A percentile compares a stretch with the other conserved stretches of the same genome.
Evolutionary conservation across 1,284 basidiomycete species (phyloP).

Genomic region (Cryptococcus jaspeensis): DNA sequence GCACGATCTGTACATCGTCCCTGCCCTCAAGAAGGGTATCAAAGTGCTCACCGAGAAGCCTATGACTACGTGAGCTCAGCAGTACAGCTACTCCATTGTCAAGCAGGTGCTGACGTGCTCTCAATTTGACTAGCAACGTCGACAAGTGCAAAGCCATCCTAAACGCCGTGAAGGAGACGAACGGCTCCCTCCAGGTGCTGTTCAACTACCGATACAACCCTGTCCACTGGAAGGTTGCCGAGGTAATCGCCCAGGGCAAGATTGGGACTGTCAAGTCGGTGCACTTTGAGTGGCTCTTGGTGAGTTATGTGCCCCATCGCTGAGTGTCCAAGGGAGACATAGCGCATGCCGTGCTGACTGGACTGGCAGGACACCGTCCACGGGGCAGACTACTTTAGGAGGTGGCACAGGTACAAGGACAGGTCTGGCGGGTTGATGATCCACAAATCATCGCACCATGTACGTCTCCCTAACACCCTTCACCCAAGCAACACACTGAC

Average conservation of each 20-base stretch:
- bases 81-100: background rate
- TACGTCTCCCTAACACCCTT: constrained; percentile 10
- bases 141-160: constrained; percentile 57
- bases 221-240: constrained; percentile 59
- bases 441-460: constrained; percentile 60
- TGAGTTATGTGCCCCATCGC: constrained; percentile 21
- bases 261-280: constrained; percentile 59
- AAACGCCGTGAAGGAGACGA: constrained; percentile 52
- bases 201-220: constrained; percentile 58
- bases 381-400: constrained; percentile 60
- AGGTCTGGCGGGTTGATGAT: constrained; percentile 58
- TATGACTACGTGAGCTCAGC: constrained; percentile 55
- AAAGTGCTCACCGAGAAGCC: constrained; percentile 59
- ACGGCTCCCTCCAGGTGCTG: constrained; percentile 51
- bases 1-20: constrained; percentile 57
- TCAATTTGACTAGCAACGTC: constrained; percentile 40
- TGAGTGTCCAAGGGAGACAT: no score
- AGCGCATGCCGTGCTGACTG: background rate
- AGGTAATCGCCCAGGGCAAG: constrained; percentile 56
- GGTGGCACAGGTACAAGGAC: constrained; percentile 59
- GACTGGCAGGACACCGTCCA: constrained; percentile 52
- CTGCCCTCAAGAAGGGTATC: constrained; percentile 43
- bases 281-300: constrained; percentile 60
- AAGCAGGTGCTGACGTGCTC: background rate
- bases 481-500: background rate